phyloP scores from a whole-genome alignment of 345 rosid species.

The Citrus unshiu region DNA sequence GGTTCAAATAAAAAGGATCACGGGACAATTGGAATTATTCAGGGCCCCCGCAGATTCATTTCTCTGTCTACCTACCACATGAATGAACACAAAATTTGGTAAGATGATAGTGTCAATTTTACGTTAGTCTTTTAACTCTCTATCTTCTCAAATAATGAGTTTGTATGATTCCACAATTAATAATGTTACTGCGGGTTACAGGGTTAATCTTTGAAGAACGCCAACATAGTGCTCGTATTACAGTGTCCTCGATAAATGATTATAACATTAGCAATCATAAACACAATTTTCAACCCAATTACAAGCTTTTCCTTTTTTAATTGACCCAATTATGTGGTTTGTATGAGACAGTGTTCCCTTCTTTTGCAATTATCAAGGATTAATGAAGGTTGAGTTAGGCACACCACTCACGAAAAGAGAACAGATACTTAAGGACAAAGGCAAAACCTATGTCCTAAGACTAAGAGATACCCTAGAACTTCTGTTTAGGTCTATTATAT shows the following conservation, averaged over 20 bases:
- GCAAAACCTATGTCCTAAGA: background rate
- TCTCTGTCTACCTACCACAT: too few relatives aligned
- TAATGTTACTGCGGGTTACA: too few relatives aligned
- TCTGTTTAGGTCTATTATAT: background rate
- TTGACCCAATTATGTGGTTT: too few relatives aligned
- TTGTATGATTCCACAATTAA: too few relatives aligned
- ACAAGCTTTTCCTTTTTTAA: too few relatives aligned
- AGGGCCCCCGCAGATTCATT: background rate
- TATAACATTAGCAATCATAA: background rate
- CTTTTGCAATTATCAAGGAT: background rate
- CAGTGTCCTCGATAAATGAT: background rate
- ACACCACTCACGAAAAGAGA: background rate
- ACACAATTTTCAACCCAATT: background rate
- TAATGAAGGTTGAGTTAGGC: background rate
- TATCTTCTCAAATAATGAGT: too few relatives aligned
- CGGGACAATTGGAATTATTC: background rate
- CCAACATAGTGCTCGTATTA: background rate
- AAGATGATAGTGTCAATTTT: too few relatives aligned
- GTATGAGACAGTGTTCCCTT: background rate
- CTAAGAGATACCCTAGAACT: background rate
- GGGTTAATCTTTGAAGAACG: background rate
- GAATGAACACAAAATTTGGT: too few relatives aligned
- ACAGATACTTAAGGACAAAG: too few relatives aligned
- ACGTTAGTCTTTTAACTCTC: too few relatives aligned
- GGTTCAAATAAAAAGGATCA: background rate